phyloP scores from a whole-genome alignment of 139 green algal genomes.

The Raphidocelis subcapitata region DNA sequence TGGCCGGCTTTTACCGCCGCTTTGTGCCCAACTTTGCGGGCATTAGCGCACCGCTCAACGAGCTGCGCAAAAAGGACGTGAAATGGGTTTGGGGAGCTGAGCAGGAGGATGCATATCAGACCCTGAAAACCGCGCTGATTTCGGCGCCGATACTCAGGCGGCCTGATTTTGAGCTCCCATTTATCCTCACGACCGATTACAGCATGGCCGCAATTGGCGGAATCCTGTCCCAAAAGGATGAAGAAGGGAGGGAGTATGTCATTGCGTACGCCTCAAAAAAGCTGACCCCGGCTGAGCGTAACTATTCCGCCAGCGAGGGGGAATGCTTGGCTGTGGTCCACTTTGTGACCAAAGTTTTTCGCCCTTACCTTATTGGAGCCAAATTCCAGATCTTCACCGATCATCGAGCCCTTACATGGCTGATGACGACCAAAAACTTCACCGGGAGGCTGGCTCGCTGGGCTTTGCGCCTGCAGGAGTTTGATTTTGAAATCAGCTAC shows the following conservation, averaged over 20 bases:
- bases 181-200: neutral
- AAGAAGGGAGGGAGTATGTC: constrained; percentile 3
- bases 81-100: too few species aligned
- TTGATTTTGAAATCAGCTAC: neutral
- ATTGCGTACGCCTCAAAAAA: neutral
- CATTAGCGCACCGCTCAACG: too few species aligned
- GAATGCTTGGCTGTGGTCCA: neutral
- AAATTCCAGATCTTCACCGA: neutral
- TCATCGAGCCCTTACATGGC: neutral
- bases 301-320: neutral
- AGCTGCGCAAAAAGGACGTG: too few species aligned
- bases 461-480: neutral
- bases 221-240: constrained; percentile 1
- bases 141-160: neutral
- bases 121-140: neutral
- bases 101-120: neutral
- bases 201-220: neutral
- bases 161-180: neutral
- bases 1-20: too few species aligned
- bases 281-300: neutral
- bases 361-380: neutral
- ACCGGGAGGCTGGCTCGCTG: neutral
- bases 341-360: neutral
- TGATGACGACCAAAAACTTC: neutral
- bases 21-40: too few species aligned